Evolutionary conservation across 2,329 filamentous ascomycete genomes (phyloP), one percentile per base, ranked within the genome.

Genomic region (Akanthomyces lecanii): DNA sequence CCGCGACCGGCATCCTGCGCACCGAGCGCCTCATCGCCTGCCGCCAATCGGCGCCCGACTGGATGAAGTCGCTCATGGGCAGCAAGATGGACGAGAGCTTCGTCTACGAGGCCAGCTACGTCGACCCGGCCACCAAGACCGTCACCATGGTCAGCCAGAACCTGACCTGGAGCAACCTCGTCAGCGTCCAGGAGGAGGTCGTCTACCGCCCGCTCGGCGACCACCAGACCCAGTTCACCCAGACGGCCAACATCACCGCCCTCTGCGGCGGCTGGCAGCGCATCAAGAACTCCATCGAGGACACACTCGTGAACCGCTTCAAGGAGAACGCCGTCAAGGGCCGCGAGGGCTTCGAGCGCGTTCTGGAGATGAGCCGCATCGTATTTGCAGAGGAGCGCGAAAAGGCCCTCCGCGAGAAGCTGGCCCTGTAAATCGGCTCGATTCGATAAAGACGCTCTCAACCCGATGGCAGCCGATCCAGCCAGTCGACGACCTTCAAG

Each of bases 71-170:
- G 25, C 79, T 98, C 60, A 85, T 98, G 69, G 93, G 93, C 69
- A 71, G 68, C 66, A 85, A 87, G 70, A 83, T 86, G 68, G 89
- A 95, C 65, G 90, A 89, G 65, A 94, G 89, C 67, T 90, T 94
- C 76, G 92, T 98, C 68, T 96, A 94, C 77, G 95, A 99, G 80
- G 90, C 93, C 51, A 96, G 91, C 64, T 98, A 98, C 76, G 94
- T 99, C 73, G 92, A 98, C 76, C 91, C 91, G 0, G 72, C 76
- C 48, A 81, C 82, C 66, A 92, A 93, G 78, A 96, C 91, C 67
- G 91, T 99, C 72, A 98, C 93, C 65, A 97, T 99, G 90, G 92
- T 93, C 75, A 95, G 91, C 68, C 91, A 92, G 74, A 99, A 99
- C 78, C 82, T 99, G 74, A 98, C 95, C 8, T 95, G 87, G 85